Percentiles rank a stretch among this genome's conserved stretches.
phyloP scores from a whole-genome alignment of 768 basidiomycete species.

The Leccinum arenicola region DNA sequence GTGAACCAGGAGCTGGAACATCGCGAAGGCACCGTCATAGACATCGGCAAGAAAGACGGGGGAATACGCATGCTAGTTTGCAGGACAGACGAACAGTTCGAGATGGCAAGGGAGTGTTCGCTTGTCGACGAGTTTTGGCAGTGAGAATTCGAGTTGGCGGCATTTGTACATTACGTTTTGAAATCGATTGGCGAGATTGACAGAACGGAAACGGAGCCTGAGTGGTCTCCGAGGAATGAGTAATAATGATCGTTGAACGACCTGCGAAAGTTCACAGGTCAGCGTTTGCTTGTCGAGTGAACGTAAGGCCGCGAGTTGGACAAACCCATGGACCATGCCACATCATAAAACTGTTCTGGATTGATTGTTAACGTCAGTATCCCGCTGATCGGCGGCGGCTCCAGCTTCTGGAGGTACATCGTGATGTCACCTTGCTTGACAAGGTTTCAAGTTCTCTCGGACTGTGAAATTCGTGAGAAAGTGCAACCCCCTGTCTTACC shows the following conservation, averaged over 20 bases:
- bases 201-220: neutral
- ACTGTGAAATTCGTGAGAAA: too few relatives aligned
- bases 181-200: neutral
- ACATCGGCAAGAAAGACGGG: constrained; percentile 37
- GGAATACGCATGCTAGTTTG: constrained; percentile 52
- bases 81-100: constrained; percentile 61
- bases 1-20: constrained; percentile 44
- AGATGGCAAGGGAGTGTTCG: constrained; percentile 45
- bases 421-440: too few relatives aligned
- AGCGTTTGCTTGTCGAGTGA: neutral
- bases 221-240: neutral
- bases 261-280: neutral
- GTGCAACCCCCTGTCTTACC: too few relatives aligned
- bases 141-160: constrained; percentile 4
- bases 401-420: neutral
- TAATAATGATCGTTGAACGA: neutral
- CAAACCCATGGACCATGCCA: neutral
- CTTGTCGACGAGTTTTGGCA: constrained; percentile 15
- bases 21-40: constrained; percentile 41
- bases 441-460: too few relatives aligned
- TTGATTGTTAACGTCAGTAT: neutral
- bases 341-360: neutral
- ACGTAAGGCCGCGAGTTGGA: neutral
- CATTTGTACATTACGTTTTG: neutral
- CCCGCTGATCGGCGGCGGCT: neutral